These are phyloP conservation scores for Lecanicillium sp. DNA, from an alignment of 2,329 filamentous ascomycete species.

Conservation along the genomic window DNA sequence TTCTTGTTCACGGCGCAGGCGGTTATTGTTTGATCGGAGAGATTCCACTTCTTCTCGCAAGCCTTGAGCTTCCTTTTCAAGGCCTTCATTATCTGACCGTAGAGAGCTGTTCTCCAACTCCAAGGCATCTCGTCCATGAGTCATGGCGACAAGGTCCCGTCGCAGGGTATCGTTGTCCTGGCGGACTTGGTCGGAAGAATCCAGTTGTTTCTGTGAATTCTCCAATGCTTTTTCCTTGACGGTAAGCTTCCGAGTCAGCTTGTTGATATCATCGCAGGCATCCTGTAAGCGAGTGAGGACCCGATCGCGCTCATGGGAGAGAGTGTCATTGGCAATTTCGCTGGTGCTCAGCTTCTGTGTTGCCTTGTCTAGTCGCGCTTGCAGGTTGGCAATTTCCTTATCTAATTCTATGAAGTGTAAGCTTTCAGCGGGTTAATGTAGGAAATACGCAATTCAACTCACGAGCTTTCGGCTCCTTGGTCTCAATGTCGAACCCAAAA, in stretches of 20 bases:
- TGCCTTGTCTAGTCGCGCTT: slow-evolving; percentile 52
- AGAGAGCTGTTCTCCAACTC: slow-evolving; percentile 33
- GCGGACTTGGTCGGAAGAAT: slow-evolving; percentile 30
- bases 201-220: slow-evolving; percentile 31
- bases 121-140: slow-evolving; percentile 27
- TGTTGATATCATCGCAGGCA: slow-evolving; percentile 49
- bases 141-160: slow-evolving; percentile 31
- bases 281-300: slow-evolving; percentile 54
- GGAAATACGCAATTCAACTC: background rate
- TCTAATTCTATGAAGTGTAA: slow-evolving; percentile 43
- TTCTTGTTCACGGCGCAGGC: slow-evolving; percentile 32
- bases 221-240: slow-evolving; percentile 33
- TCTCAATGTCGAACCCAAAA: slow-evolving; percentile 1
- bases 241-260: slow-evolving; percentile 34
- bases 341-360: slow-evolving; percentile 54
- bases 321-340: slow-evolving; percentile 54
- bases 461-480: slow-evolving; percentile 5
- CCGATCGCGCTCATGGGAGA: slow-evolving; percentile 57
- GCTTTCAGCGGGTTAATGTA: slow-evolving; percentile 1
- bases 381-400: slow-evolving; percentile 49
- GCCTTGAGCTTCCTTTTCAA: slow-evolving; percentile 25
- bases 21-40: slow-evolving; percentile 32
- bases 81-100: slow-evolving; percentile 29
- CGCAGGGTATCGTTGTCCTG: slow-evolving; percentile 29
- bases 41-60: slow-evolving; percentile 32